These are phyloP conservation scores for Dacryopinax primogenitus DNA, from an alignment of 768 basidiomycete genomes.

Conservation along the genomic window DNA sequence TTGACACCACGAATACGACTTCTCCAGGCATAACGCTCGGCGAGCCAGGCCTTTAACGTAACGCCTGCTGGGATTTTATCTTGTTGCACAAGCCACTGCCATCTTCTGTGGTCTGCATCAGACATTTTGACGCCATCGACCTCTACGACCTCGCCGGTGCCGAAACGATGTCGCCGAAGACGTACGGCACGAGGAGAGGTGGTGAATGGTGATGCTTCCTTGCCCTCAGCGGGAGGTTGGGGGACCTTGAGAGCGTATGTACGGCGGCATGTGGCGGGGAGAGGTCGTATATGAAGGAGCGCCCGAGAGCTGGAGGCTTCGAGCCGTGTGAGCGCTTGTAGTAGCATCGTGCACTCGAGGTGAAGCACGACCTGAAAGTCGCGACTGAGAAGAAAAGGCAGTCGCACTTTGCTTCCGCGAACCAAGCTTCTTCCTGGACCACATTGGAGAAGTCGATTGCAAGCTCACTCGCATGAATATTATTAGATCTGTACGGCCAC, in stretches of 20 bases:
- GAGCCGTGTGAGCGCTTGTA: background rate
- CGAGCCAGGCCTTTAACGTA: background rate
- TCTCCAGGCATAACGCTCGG: background rate
- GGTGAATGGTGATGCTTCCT: background rate
- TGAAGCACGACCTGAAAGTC: background rate
- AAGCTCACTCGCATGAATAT: too few species aligned
- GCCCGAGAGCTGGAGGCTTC: background rate
- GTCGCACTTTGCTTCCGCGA: background rate
- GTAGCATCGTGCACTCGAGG: background rate
- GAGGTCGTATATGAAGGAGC: background rate
- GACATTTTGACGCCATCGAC: constrained; percentile 4
- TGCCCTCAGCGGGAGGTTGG: background rate
- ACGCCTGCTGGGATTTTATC: background rate
- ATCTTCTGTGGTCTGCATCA: background rate
- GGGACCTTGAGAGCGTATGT: background rate
- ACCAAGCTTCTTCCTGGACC: too few species aligned
- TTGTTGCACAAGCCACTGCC: background rate
- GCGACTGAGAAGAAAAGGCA: background rate
- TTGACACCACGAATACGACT: constrained; percentile 5
- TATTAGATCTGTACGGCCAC: too few species aligned
- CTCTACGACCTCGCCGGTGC: background rate
- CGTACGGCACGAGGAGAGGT: background rate
- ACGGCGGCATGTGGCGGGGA: background rate
- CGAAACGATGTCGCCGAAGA: background rate
- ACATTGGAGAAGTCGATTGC: too few species aligned